These are phyloP conservation scores for Mucor velutinosus DNA, from an alignment of 371 early-diverging fungal genomes.

Conservation along the genomic window DNA sequence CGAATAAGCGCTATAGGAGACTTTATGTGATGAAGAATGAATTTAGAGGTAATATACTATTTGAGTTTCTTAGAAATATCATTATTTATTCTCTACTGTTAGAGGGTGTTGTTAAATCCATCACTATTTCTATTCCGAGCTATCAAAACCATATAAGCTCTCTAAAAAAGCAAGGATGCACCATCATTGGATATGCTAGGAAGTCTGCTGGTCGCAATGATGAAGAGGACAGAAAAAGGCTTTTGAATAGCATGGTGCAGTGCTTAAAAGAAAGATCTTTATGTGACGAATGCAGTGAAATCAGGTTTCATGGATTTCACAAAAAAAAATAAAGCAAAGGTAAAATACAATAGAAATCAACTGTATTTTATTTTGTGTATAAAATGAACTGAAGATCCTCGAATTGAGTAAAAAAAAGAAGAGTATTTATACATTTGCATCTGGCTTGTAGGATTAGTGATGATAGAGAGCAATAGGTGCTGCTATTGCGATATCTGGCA, in stretches of 20 bases:
- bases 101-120: slow-evolving; percentile 14
- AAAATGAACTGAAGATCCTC: no score
- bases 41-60: slow-evolving; percentile 22
- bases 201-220: slow-evolving; percentile 10
- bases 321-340: no score
- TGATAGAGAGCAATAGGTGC: no score
- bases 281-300: no score
- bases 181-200: slow-evolving; percentile 17
- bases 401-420: no score
- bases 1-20: slow-evolving; percentile 14
- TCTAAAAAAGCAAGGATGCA: slow-evolving; percentile 22
- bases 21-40: slow-evolving; percentile 23
- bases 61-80: slow-evolving; percentile 15
- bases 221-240: slow-evolving; percentile 11
- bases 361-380: no score
- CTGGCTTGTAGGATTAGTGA: no score
- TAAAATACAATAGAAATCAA: no score
- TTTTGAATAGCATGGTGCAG: slow-evolving; percentile 20
- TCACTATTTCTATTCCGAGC: slow-evolving; percentile 18
- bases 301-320: no score
- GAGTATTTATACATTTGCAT: no score
- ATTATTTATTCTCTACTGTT: slow-evolving; percentile 25
- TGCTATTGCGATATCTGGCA: no score
- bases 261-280: slow-evolving; percentile 23
- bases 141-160: slow-evolving; percentile 20